Conservation (phyloP, 257 asterid genomes). For the Nicotiana benthamiana region DNA sequence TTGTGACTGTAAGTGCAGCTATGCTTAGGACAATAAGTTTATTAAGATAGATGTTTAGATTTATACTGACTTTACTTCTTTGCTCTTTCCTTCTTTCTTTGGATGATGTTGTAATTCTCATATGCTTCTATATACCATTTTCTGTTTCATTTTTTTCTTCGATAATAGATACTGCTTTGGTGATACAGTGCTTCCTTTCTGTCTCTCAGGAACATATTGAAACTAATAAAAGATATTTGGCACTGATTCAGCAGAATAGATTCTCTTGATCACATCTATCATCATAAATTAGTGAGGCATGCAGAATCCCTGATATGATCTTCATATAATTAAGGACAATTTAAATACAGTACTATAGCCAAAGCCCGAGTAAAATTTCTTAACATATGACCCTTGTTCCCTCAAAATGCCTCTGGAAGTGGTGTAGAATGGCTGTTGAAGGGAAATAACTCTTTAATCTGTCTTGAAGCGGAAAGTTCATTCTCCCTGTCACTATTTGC, state of each 20-base stretch:
- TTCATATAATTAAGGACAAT: not conserved
- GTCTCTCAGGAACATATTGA: not conserved
- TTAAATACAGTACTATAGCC: no score
- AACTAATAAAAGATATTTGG: not conserved
- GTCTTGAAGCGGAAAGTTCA: not conserved
- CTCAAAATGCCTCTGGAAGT: not conserved
- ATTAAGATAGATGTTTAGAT: not conserved
- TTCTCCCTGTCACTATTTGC: not conserved
- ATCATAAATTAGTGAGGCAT: not conserved
- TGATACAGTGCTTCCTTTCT: not conserved
- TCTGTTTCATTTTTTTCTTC: not conserved
- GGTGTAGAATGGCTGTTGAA: not conserved
- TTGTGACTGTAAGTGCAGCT: conserved; percentile 35
- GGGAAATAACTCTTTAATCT: not conserved
- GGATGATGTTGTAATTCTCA: not conserved
- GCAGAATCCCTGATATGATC: not conserved
- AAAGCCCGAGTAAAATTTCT: not conserved
- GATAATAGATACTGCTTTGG: not conserved
- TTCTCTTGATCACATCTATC: not conserved
- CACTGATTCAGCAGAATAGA: not conserved
- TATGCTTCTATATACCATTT: not conserved
- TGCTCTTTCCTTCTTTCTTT: not conserved
- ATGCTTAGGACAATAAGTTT: not conserved
- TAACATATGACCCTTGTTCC: not conserved
- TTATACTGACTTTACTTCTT: not conserved